Conservation (phyloP, 2,329 filamentous ascomycete species). For the Xylariaceae sp. region DNA sequence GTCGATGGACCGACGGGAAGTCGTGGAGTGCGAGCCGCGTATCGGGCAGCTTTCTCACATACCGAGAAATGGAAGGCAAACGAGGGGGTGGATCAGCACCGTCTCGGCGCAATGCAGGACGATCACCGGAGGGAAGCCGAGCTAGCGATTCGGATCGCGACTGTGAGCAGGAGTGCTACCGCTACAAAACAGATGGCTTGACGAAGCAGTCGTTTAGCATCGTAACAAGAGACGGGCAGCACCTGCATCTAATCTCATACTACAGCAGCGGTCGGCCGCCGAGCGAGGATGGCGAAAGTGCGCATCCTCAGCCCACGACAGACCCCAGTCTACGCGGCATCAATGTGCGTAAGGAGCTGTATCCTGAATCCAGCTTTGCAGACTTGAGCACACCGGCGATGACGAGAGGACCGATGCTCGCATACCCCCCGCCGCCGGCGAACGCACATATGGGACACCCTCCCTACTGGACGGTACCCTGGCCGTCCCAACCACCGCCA, state of each 20-base stretch:
- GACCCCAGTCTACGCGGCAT: conserved; percentile 79
- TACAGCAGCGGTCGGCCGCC: conserved; percentile 84
- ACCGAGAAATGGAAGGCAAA: conserved; percentile 98
- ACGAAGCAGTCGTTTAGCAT: conserved; percentile 99
- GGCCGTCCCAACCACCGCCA: conserved; percentile 34
- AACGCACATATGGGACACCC: conserved; percentile 28
- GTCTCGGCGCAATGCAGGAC: conserved; percentile 55
- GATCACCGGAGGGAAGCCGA: conserved; percentile 77
- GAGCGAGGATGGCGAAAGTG: conserved; percentile 56
- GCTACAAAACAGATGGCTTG: conserved; percentile 91
- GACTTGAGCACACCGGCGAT: conserved; percentile 77
- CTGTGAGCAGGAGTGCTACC: conserved; percentile 81
- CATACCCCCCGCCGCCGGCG: conserved; percentile 31
- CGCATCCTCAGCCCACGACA: conserved; percentile 70
- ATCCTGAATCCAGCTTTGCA: conserved; percentile 90
- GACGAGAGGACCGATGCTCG: conserved; percentile 66
- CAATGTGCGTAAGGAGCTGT: conserved; percentile 86
- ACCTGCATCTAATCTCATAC: conserved; percentile 96
- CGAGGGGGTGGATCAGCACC: conserved; percentile 70
- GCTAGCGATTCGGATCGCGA: conserved; percentile 81
- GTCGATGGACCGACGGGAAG: conserved; percentile 97
- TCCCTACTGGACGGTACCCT: conserved; percentile 28
- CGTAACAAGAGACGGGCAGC: conserved; percentile 80
- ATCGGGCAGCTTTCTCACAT: conserved; percentile 94
- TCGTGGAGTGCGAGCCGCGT: conserved; percentile 98